Base-by-base conservation (phyloP, 768 basidiomycete species). In the Hygrophoropsis aurantiaca region DNA sequence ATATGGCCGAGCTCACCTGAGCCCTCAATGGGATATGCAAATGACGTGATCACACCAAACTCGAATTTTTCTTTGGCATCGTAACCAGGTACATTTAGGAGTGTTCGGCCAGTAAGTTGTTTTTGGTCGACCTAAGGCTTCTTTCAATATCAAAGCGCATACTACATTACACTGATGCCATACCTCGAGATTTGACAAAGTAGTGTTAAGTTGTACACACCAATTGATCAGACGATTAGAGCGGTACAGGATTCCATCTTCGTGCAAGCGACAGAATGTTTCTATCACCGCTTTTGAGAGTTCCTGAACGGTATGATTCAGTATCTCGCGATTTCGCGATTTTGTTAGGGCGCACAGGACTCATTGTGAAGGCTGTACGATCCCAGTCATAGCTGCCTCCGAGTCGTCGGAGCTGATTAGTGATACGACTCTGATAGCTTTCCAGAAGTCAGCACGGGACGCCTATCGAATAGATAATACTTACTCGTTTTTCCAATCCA, bases 191-290 rank as follows among this genome's bases (percentile, higher is more conserved):
- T 97, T 98, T n/a, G 95, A 98, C 2, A 99, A 74, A 0, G 95
- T 95, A 1, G 97, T 99, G 64, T 97, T 97, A 50, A 99, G 73
- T 64, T 83, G 80, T 39, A 93, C 90, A 72, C 97, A 99, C 95
- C 97, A 98, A 60, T 98, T 97, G 50, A 98, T 95, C 36, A 99
- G 79, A 19, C 95, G 85, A 60, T 97, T 98, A 2, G 94, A 94
- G 21, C 97, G 89, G 68, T 97, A 98, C 38, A 99, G 64, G 54
- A 90, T 80, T 2, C 94, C 94, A 26, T 91, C 89, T 63, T 98
- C 94, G 57, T 94, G 87, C 25, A 99, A 70, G 26, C 78, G 77
- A 65, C 91, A 94, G 69, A 99, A 99, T 3, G 82, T 90, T 65
- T 97, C 94, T 21, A 84, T 75, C 27, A 98, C 95, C 26, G 93